A percentile compares a stretch with the other conserved stretches of the same genome.
Evolutionary conservation across 495 filamentous ascomycete species (phyloP).

Genomic region (Bathelium albidoporum): DNA sequence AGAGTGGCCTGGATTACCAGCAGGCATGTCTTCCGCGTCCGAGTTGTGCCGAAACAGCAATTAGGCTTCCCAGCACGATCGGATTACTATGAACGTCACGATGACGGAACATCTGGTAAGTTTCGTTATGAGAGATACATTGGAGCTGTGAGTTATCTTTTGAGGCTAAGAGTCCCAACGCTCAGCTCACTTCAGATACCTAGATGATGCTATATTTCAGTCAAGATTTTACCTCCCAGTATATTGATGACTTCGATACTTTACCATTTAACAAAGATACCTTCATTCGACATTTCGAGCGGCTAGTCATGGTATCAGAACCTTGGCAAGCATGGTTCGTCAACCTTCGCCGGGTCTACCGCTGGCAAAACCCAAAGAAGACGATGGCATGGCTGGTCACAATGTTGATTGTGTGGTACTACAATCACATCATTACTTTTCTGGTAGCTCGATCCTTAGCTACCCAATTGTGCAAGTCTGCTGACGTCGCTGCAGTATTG

Average conservation of each 20-base stretch:
- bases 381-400: slow-evolving; percentile 20
- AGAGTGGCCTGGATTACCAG: background rate
- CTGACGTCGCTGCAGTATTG: slow-evolving; percentile 13
- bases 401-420: slow-evolving; percentile 17
- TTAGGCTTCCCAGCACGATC: background rate
- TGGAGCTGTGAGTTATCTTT: background rate
- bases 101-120: background rate
- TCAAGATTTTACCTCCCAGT: slow-evolving; percentile 17
- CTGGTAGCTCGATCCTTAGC: slow-evolving; percentile 10
- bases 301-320: slow-evolving; percentile 21
- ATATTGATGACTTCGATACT: slow-evolving; percentile 19
- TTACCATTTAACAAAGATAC: slow-evolving; percentile 19
- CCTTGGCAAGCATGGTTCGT: slow-evolving; percentile 24
- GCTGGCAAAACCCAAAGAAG: slow-evolving; percentile 23
- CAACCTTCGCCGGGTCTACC: slow-evolving; percentile 19
- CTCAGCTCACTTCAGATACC: background rate
- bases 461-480: background rate
- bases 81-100: background rate
- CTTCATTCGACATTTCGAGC: slow-evolving; percentile 15
- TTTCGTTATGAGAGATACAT: slow-evolving; percentile 1
- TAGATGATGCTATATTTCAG: slow-evolving; percentile 18
- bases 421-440: slow-evolving; percentile 20
- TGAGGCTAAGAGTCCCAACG: background rate
- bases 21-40: background rate
- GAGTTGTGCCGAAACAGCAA: background rate